Evolutionary conservation across 1,139 yeast species (phyloP), one percentile per base, ranked within the genome.

Genomic region (Meyerozyma athensensis): DNA sequence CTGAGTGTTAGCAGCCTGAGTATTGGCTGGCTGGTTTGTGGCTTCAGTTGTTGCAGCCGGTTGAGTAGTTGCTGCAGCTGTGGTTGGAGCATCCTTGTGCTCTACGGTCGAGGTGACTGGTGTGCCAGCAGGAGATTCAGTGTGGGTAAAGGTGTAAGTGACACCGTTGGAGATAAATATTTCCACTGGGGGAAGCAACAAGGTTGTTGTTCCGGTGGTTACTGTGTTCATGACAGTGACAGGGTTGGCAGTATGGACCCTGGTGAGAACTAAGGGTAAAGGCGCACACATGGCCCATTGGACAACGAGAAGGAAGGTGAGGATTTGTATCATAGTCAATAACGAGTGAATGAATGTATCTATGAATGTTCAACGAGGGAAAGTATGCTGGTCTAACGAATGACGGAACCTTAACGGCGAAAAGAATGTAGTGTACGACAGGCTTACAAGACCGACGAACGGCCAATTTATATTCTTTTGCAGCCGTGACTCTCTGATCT

Each of bases 101-200:
- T 56, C 45, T 24, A 55, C 48, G 13, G 74, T 66, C 16, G 55
- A 52, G 14, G 72, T 64, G 12, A 57, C 48, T 24, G 68, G 68
- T 35, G 48, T 48, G 16, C 65, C 61, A 23, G 63, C 63, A 39
- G 65, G 62, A 22, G 54, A 53, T 36, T 48, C 42, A 22, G 72
- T 58, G 42, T 74, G 58, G 33, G 86, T 80, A 45, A 65, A 65
- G 7, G 89, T 81, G 47, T 70, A 77, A 28, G 85, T 77, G 26
- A 65, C 75, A 42, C 77, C 84, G 52, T 77, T 74, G 31, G 83
- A 76, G 39, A 82, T 70, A 35, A 80, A 65, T 31, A 79, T 65
- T 53, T 81, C 77, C 22, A 82, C 87, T n/a, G 86, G 79, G 36
- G 89, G 86, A 40, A 82, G 75, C 42, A 73, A 67, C 20, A 75